Conservation (phyloP, 23 red algal genomes). For the Agarophyton chilense region DNA sequence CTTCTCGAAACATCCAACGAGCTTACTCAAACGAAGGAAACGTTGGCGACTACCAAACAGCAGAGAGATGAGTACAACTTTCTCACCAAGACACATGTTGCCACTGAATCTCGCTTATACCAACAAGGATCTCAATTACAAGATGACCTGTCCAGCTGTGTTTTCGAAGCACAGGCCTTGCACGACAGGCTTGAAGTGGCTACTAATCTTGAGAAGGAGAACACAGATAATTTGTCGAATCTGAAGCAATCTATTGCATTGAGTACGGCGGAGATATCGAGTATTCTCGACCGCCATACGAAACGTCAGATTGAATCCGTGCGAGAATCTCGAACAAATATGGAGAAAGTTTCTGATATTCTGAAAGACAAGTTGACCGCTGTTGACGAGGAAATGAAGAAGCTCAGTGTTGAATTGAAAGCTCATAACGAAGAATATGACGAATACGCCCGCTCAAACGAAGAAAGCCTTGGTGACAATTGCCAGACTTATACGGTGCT, state of each 20-base stretch:
- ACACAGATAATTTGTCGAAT: slow-evolving; percentile 23
- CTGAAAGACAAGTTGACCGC: not conserved
- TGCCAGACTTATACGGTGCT: not conserved
- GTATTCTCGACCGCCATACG: not conserved
- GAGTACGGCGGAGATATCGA: slow-evolving; percentile 10
- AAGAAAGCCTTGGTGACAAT: not conserved
- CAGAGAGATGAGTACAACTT: slow-evolving; percentile 62
- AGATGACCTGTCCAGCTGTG: slow-evolving; percentile 21
- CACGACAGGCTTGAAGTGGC: slow-evolving; percentile 46
- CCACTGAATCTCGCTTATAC: slow-evolving; percentile 61
- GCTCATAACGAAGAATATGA: not conserved
- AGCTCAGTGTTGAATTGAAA: not conserved
- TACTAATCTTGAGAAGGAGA: slow-evolving; percentile 40
- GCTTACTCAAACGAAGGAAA: slow-evolving; percentile 38
- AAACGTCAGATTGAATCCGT: slow-evolving; percentile 13
- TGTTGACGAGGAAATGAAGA: not conserved
- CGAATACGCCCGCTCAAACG: not conserved
- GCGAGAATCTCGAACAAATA: not conserved
- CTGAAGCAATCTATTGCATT: slow-evolving; percentile 26
- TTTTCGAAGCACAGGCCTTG: slow-evolving; percentile 43
- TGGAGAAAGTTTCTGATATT: not conserved
- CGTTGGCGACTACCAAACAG: slow-evolving; percentile 4
- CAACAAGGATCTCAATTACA: slow-evolving; percentile 49
- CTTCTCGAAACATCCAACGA: slow-evolving; percentile 12
- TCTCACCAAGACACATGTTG: slow-evolving; percentile 48